A percentile compares a stretch with the other conserved stretches of the same genome.
These are phyloP conservation scores for Lactarius hengduanensis DNA, from an alignment of 768 basidiomycete species.

Conservation along the genomic window DNA sequence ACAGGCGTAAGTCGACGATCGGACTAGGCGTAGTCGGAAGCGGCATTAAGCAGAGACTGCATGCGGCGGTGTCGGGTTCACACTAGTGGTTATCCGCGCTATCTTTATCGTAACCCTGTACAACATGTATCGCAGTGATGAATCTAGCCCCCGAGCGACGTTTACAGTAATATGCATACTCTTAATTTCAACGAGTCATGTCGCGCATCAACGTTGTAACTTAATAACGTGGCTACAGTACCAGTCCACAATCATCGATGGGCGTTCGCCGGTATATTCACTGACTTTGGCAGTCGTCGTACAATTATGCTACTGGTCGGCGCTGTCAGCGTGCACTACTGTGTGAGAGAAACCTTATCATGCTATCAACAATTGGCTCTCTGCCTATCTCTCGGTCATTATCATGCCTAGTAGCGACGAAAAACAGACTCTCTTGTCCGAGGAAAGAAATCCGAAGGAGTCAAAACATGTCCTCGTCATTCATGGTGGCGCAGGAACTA, in stretches of 20 bases:
- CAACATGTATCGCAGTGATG: not conserved
- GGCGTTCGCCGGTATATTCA: no score
- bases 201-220: not conserved
- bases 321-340: no score
- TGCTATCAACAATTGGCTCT: not conserved
- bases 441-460: constrained; percentile 5
- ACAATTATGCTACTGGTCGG: not conserved
- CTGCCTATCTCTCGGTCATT: not conserved
- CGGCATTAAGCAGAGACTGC: constrained; percentile 22
- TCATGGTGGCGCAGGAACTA: constrained; percentile 79
- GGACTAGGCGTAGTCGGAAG: constrained; percentile 20
- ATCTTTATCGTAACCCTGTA: not conserved
- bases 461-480: constrained; percentile 54
- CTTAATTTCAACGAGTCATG: no score
- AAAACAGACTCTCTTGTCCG: constrained; percentile 26
- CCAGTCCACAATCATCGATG: not conserved
- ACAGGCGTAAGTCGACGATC: constrained; percentile 4
- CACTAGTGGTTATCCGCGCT: not conserved
- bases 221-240: not conserved
- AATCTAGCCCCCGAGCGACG: no score
- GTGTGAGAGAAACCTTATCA: not conserved
- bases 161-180: no score
- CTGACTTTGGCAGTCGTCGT: not conserved
- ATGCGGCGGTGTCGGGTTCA: constrained; percentile 22
- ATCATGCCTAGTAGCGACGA: constrained; percentile 22